These are phyloP conservation scores for Eucalyptus victrix DNA, from an alignment of 345 rosid genomes.

Conservation along the genomic window DNA sequence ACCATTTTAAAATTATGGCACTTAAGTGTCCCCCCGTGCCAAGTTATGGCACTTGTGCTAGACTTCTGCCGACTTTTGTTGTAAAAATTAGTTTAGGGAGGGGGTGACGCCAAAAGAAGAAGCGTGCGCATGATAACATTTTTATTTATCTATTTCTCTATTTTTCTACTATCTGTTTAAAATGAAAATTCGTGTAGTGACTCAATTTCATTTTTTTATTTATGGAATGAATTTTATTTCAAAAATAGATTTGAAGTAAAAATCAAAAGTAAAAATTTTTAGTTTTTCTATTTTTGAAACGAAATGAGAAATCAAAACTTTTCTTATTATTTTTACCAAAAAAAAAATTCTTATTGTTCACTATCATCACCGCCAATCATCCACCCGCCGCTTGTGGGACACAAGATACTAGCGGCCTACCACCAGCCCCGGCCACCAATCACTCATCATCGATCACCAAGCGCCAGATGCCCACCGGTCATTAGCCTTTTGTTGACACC, in stretches of 20 bases:
- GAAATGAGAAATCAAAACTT: no score
- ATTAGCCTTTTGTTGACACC: no score
- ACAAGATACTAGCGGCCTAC: rapidly evolving
- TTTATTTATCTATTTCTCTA: rapidly evolving
- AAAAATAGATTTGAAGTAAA: rapidly evolving
- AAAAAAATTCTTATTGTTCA: rapidly evolving
- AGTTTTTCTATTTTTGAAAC: rapidly evolving
- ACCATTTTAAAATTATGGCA: no score
- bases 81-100: not conserved
- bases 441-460: rapidly evolving
- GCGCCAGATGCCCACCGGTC: rapidly evolving
- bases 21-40: no score
- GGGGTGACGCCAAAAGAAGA: not conserved
- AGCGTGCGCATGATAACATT: rapidly evolving
- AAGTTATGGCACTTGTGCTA: no score
- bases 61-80: not conserved
- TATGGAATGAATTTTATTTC: no score
- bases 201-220: rapidly evolving
- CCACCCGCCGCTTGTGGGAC: rapidly evolving
- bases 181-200: rapidly evolving
- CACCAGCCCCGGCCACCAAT: rapidly evolving
- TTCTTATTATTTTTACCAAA: no score
- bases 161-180: rapidly evolving
- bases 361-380: rapidly evolving
- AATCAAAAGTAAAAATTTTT: rapidly evolving